Evolutionary conservation across 2,329 filamentous ascomycete species (phyloP).

Genomic region (Apiospora sp.): DNA sequence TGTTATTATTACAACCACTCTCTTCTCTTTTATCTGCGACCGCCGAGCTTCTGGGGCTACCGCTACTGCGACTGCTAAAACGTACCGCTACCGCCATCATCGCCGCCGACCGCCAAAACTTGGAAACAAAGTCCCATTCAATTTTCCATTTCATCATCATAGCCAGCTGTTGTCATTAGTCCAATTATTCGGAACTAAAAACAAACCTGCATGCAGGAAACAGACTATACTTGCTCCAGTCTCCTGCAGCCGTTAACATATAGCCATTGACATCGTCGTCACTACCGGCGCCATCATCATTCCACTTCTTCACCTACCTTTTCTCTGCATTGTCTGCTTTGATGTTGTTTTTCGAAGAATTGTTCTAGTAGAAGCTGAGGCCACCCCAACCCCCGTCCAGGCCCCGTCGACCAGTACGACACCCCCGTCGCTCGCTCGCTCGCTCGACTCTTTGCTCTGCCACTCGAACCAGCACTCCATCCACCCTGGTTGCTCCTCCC

Average conservation of each 20-base stretch:
- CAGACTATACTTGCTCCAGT: background rate
- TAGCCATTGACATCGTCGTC: conserved; percentile 10
- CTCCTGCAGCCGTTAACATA: background rate
- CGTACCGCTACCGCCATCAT: background rate
- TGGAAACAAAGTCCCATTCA: conserved; percentile 18
- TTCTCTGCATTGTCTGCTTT: background rate
- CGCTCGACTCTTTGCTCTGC: background rate
- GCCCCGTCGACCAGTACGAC: background rate
- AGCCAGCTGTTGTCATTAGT: background rate
- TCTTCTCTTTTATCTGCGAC: conserved; percentile 14
- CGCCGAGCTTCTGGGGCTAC: background rate
- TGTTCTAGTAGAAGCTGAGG: conserved; percentile 11
- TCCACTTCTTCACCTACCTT: background rate
- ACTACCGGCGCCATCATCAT: conserved; percentile 10
- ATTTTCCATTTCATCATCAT: conserved; percentile 22
- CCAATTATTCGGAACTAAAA: background rate
- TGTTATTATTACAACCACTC: conserved; percentile 18
- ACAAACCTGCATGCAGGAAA: conserved; percentile 6
- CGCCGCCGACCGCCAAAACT: conserved; percentile 13
- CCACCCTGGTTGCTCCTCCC: background rate
- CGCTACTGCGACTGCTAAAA: background rate
- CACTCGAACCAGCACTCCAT: background rate
- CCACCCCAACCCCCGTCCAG: conserved; percentile 1
- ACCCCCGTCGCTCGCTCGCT: background rate
- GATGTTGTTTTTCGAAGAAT: conserved; percentile 4